These are phyloP conservation scores for Avena sativa DNA, from an alignment of 176 grass and related monocot genomes.

Conservation along the genomic window DNA sequence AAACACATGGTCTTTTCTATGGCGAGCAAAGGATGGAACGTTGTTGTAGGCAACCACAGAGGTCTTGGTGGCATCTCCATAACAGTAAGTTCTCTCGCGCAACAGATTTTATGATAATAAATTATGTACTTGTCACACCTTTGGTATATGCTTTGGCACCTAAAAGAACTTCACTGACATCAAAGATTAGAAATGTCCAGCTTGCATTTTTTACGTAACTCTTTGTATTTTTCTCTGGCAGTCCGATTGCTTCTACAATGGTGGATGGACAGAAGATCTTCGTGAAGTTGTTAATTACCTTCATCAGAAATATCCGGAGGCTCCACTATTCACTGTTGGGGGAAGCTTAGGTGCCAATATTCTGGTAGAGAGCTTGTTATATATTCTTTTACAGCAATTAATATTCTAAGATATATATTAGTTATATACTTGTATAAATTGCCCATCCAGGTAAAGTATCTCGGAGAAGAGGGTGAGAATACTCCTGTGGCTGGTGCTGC, in stretches of 20 bases:
- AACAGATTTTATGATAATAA: slow-evolving; percentile 25
- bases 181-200: slow-evolving; percentile 6
- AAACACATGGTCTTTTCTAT: slow-evolving; percentile 82
- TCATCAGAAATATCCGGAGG: slow-evolving; percentile 71
- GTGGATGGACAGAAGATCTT: slow-evolving; percentile 94
- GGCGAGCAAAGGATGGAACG: slow-evolving; percentile 80
- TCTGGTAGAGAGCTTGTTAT: slow-evolving; percentile 63
- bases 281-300: slow-evolving; percentile 92
- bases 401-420: background rate
- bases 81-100: slow-evolving; percentile 68
- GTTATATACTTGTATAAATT: slow-evolving; percentile 22
- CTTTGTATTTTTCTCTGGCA: slow-evolving; percentile 41
- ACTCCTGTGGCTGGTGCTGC: slow-evolving; percentile 89
- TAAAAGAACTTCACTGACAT: slow-evolving; percentile 2
- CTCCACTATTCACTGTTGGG: slow-evolving; percentile 89
- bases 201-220: slow-evolving; percentile 23
- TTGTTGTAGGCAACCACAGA: slow-evolving; percentile 92
- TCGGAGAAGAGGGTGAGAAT: slow-evolving; percentile 93
- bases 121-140: background rate
- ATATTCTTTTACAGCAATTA: background rate
- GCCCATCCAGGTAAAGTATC: slow-evolving; percentile 83
- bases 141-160: background rate
- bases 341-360: slow-evolving; percentile 96
- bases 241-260: slow-evolving; percentile 99
- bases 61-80: slow-evolving; percentile 95